Evolutionary conservation across 352 stramenopile genomes (phyloP).

Genomic region (Globisporangium rhizosaccharum): DNA sequence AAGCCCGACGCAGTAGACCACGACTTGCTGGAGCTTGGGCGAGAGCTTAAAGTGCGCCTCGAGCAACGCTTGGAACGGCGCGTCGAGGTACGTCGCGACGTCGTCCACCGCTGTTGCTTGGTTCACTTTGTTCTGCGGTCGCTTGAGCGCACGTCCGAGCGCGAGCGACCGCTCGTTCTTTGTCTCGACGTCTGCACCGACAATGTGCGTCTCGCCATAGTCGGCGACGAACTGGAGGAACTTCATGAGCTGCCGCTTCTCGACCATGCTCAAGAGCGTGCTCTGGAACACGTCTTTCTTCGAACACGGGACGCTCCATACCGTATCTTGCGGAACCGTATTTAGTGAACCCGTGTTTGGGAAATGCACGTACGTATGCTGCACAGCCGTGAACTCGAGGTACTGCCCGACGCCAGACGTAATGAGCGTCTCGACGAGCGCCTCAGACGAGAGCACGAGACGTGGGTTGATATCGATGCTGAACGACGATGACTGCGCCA

Average conservation of each 20-base stretch:
- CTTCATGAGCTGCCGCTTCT: slow-evolving; percentile 90
- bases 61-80: slow-evolving; percentile 68
- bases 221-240: slow-evolving; percentile 88
- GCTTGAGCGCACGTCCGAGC: slow-evolving; percentile 69
- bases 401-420: slow-evolving; percentile 82
- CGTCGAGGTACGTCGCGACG: slow-evolving; percentile 38
- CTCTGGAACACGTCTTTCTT: slow-evolving; percentile 90
- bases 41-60: slow-evolving; percentile 70
- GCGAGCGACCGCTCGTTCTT: slow-evolving; percentile 83
- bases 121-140: slow-evolving; percentile 84
- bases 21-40: slow-evolving; percentile 66
- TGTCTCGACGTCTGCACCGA: slow-evolving; percentile 68
- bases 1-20: slow-evolving; percentile 84
- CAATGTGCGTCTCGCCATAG: slow-evolving; percentile 70
- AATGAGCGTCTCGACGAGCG: slow-evolving; percentile 80
- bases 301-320: slow-evolving; percentile 84
- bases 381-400: slow-evolving; percentile 84
- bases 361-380: slow-evolving; percentile 76
- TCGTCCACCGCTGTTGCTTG: slow-evolving; percentile 20
- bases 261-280: slow-evolving; percentile 73
- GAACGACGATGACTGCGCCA: slow-evolving; percentile 48
- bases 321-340: slow-evolving; percentile 22
- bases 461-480: slow-evolving; percentile 76
- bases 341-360: slow-evolving; percentile 6
- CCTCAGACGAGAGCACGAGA: slow-evolving; percentile 75